Base-by-base conservation (phyloP, 495 filamentous ascomycete species). In the Aspergillus kassunensis region DNA sequence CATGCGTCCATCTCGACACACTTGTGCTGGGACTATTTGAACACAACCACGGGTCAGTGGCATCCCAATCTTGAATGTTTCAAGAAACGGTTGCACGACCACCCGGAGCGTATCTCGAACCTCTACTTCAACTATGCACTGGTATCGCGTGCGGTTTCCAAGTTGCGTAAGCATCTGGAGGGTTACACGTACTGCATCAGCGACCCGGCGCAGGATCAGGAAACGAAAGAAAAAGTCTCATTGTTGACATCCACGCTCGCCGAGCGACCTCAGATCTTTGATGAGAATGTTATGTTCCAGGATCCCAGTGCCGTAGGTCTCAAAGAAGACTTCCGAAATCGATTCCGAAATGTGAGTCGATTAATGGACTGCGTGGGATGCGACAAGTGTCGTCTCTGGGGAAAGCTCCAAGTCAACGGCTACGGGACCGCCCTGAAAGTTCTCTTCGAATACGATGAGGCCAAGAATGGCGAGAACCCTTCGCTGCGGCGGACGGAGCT, bases 341-440 rank as follows among this genome's bases (percentile, higher is more conserved):
- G 93, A 12, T 97, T 98, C 80, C 81, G 93, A 57, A 98, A 98
- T 57, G 90, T 98, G 46, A 91, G 86, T 57, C 82, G 93, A 18
- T 73, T 97, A 59, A 98, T 98, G 93, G 93, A 98, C 71, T 98
- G 93, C 67, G 93, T 97, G 13, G 93, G 93, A 18, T 98, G 93
- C 69, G 93, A 98, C 73, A 98, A 98, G 72, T 98, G 93, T 71
- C 83, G 93, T 13, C 82, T 98, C 3, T 98, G 93, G 95, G 93
- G 93, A 43, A 98, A 97, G 69, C 69, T 98, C n/a, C 93, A 98
- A 66, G 93, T 90, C 6, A 88, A 87, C 16, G 93, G 93, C 13
- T 97, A 96, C 62, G 95, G 93, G 29, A 91, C 93, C 2, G 93
- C 93, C 9, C 70, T 98, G 30, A 98, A 98, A 69, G 85, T 98